Evolutionary conservation across 768 basidiomycete genomes (phyloP).

Genomic region (Pulveroboletus sp.): DNA sequence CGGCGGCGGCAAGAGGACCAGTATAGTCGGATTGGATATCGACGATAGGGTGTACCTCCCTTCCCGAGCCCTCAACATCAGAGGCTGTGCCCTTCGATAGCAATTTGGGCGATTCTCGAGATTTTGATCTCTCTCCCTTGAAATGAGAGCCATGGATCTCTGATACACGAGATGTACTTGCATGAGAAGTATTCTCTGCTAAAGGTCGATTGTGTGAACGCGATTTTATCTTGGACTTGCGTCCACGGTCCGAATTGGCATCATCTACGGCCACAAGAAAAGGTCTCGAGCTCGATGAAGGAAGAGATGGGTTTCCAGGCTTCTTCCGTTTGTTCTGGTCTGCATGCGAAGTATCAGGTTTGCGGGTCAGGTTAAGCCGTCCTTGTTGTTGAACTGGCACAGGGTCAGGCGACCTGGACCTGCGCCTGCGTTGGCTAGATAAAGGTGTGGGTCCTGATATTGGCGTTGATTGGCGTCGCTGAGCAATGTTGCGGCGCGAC

Average conservation of each 20-base stretch:
- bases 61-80: slow-evolving; percentile 28
- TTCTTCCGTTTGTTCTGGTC: slow-evolving; percentile 33
- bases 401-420: slow-evolving; percentile 36
- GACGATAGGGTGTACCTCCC: slow-evolving; percentile 15
- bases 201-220: slow-evolving; percentile 25
- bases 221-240: slow-evolving; percentile 28
- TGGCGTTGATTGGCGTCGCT: slow-evolving; percentile 21
- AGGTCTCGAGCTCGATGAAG: slow-evolving; percentile 18
- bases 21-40: slow-evolving; percentile 19
- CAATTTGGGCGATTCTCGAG: slow-evolving; percentile 29
- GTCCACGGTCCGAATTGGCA: slow-evolving; percentile 28
- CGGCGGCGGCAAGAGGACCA: slow-evolving; percentile 42
- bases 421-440: slow-evolving; percentile 26
- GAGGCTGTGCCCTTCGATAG: slow-evolving; percentile 24
- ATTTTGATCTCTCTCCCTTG: slow-evolving; percentile 36
- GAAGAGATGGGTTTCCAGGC: slow-evolving; percentile 10
- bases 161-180: slow-evolving; percentile 8
- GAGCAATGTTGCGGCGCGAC: slow-evolving; percentile 25
- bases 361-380: slow-evolving; percentile 9
- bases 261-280: slow-evolving; percentile 31
- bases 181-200: slow-evolving; percentile 17
- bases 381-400: slow-evolving; percentile 17
- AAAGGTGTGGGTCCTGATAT: slow-evolving; percentile 15
- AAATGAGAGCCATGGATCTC: neutral
- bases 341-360: slow-evolving; percentile 19